Evolutionary conservation across 129 eudicot genomes (phyloP).

Genomic region (Smallanthus sonchifolius): DNA sequence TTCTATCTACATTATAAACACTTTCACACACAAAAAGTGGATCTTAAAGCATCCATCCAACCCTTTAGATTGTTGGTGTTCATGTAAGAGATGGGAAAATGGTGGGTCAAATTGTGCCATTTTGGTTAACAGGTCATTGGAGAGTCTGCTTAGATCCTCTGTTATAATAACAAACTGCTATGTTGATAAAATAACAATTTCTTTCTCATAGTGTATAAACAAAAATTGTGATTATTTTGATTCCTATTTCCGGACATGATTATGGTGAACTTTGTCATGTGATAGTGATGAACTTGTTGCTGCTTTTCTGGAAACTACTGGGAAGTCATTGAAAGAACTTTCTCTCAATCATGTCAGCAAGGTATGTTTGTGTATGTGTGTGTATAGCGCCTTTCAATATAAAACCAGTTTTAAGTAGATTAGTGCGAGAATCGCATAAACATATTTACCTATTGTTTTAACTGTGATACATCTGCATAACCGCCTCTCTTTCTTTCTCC

Average conservation of each 20-base stretch:
- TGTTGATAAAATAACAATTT: neutral
- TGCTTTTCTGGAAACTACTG: conserved; percentile 62
- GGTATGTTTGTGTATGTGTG: conserved; percentile 24
- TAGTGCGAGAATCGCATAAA: neutral
- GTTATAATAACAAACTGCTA: neutral
- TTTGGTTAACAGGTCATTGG: neutral
- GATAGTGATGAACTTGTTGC: conserved; percentile 78
- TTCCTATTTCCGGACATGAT: neutral
- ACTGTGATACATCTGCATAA: neutral
- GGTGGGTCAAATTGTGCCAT: neutral
- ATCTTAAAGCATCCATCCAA: neutral
- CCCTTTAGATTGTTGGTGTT: neutral
- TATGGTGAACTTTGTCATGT: conserved; percentile 15
- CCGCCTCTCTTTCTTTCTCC: neutral
- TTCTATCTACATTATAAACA: too few relatives aligned
- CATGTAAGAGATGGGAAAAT: neutral
- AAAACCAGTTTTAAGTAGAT: neutral
- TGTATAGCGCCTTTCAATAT: neutral
- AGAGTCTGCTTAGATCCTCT: conserved; percentile 1
- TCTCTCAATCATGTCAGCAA: conserved; percentile 44
- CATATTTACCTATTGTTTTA: neutral
- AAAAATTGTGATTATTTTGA: neutral
- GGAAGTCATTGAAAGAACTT: conserved; percentile 49
- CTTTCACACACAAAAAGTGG: too few relatives aligned
- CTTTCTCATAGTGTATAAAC: neutral